These are phyloP conservation scores for Gyrodon lividus DNA, from an alignment of 768 basidiomycete genomes.

Conservation along the genomic window DNA sequence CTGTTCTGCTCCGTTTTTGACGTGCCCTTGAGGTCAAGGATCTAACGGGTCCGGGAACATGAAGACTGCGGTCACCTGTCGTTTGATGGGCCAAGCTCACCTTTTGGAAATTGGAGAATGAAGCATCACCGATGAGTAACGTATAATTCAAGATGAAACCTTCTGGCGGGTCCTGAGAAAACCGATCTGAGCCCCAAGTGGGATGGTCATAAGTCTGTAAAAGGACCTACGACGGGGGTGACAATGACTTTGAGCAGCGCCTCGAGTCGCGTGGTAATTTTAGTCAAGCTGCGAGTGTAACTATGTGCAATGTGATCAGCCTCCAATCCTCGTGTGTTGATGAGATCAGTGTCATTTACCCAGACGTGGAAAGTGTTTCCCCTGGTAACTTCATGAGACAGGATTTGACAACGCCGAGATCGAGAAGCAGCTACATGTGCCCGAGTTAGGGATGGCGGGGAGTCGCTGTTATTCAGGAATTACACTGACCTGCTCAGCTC, in stretches of 20 bases:
- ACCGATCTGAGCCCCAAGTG: background rate
- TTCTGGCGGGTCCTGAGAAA: constrained; percentile 79
- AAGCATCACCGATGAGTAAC: constrained; percentile 88
- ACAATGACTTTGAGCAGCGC: constrained; percentile 94
- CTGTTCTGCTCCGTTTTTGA: constrained; percentile 83
- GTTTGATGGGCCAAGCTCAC: constrained; percentile 37
- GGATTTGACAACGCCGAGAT: constrained; percentile 83
- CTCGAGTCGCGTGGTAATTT: constrained; percentile 80
- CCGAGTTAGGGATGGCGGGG: constrained; percentile 8
- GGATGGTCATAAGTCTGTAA: background rate
- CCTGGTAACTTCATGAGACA: constrained; percentile 84
- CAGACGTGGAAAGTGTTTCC: constrained; percentile 53
- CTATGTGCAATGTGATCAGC: constrained; percentile 39
- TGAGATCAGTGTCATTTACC: constrained; percentile 37
- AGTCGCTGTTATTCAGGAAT: background rate
- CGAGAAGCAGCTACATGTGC: constrained; percentile 70
- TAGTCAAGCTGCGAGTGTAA: constrained; percentile 79
- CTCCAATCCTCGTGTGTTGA: constrained; percentile 1
- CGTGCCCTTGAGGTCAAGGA: constrained; percentile 93
- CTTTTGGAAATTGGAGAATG: constrained; percentile 98
- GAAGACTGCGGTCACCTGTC: constrained; percentile 10
- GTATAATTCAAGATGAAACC: constrained; percentile 97
- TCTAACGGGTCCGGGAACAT: constrained; percentile 46
- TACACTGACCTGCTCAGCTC: constrained; percentile 82
- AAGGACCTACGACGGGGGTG: constrained; percentile 73